Base-by-base conservation (phyloP, 768 basidiomycete genomes). In the Rubroboletus pulcherrimus region DNA sequence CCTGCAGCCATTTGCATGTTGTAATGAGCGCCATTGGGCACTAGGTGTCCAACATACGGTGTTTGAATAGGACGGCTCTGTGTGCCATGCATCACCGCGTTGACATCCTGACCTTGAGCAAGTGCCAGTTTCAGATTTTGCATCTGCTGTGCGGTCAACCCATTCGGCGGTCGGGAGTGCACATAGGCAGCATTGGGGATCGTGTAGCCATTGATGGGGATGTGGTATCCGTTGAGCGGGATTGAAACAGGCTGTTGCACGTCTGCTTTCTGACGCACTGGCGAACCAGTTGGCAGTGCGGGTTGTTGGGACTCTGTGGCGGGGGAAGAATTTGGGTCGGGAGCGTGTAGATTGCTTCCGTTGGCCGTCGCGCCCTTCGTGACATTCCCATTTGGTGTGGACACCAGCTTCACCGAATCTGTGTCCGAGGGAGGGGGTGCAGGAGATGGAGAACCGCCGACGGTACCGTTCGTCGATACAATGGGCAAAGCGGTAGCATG, bases 71-170 rank as follows among this genome's bases (percentile, higher is more conserved):
- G 74, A 55, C 72, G 70, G 54, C 66, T 69, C 48, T 70, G 63
- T 50, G 68, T 49, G 40, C 68, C 61, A 48, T 76, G 77, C 51
- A 74, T 63, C 40, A 68, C 61, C 44, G 50, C 47, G 51, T 73
- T 72, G 37, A 76, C 61, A 42, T 78, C 80, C 55, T 73, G 75
- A 17, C 67, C 70, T 51, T 70, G 72, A 35, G 78, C 79, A 55
- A 85, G 80, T 4, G 79, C 81, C 9, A 79, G 71, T 69, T 86
- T 85, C 40, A 86, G 62, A 52, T 74, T 78, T 66, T 85, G 83
- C 67, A 86, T 73, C 62, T 86, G 84, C 56, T 87, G 86, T 19
- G 73, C 55, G 34, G 75, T 81, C 44, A 87, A 66, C 2, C 74
- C 73, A 42, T 73, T 74, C 5, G 71, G 70, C 44, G 74, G 76